Base-by-base conservation (phyloP, 2,329 filamentous ascomycete genomes). In the Pyrenophora teres region DNA sequence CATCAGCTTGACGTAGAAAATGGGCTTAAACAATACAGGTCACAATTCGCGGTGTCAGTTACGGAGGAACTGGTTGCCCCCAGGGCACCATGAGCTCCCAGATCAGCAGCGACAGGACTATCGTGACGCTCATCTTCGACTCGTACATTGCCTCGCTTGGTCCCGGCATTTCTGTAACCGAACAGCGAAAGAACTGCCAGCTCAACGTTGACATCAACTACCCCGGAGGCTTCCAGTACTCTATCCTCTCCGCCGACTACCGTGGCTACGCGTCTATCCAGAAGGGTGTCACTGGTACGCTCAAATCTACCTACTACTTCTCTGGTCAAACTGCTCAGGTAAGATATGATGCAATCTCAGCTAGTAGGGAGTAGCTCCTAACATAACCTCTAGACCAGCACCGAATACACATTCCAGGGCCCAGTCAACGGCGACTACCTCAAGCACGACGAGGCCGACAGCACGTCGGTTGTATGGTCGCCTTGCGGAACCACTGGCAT, bases 241-340 rank as follows among this genome's bases (percentile, higher is more conserved):
- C 77, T 42, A 67, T 82, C 60, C 75, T 81, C 61, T 77, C 76
- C 50, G 79, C 79, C 59, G 76, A 80, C 56, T 82, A 81, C 73
- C 78, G 80, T 62, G 80, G 80, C 45, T 81, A 81, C 58, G 77
- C 77, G 43, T 59, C 69, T 53, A 72, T 83, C 42, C 73, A 79
- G 31, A 67, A 70, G 56, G 78, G 77, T 25, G 74, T 81, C 42
- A 76, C 68, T 4, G 80, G 79, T 41, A 75, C 73, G 16, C 75
- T 80, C 59, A 80, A 80, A 70, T 79, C 80, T 12, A 81, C 77
- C 30, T 82, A 82, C 71, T 82, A 81, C 70, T 82, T 82, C 71
- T 80, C 79, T 40, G 80, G 80, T 33, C 65, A 73, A 40, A 69
- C 64, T 27, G 60, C 66, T 30, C 77, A 79, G 73, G 77, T 75